Evolutionary conservation across 2,329 filamentous ascomycete genomes (phyloP).

Genomic region (Zymoseptoria ardabiliae): DNA sequence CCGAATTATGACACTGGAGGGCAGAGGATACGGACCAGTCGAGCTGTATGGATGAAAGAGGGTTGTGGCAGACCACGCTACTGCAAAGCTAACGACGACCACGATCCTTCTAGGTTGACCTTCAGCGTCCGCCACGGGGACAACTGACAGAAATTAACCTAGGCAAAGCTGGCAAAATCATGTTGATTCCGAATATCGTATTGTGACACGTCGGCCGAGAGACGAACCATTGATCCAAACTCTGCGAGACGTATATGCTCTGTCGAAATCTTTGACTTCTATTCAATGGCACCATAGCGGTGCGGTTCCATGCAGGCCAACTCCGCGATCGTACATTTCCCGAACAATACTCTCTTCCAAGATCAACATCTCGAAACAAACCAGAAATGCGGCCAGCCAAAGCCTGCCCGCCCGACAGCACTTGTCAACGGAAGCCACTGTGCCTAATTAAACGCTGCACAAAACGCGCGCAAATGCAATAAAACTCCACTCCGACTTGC

Average conservation of each 20-base stretch:
- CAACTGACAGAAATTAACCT: too few relatives aligned
- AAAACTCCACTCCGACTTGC: not conserved
- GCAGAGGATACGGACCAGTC: too few relatives aligned
- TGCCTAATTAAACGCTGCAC: constrained; percentile 3
- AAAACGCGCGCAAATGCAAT: constrained; percentile 1
- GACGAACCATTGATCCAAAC: too few relatives aligned
- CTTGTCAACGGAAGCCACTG: not conserved
- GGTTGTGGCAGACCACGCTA: not conserved
- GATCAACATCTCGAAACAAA: not conserved
- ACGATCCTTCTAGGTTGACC: not conserved
- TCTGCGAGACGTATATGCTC: not conserved
- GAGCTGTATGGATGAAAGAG: too few relatives aligned
- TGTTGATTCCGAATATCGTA: too few relatives aligned
- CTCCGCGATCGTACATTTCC: not conserved
- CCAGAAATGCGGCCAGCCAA: not conserved
- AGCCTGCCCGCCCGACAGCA: not conserved
- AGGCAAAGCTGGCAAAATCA: too few relatives aligned
- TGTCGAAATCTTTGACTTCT: not conserved
- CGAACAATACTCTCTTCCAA: not conserved
- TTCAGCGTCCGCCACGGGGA: too few relatives aligned
- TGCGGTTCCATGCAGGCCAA: not conserved
- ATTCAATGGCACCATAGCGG: not conserved
- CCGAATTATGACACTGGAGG: too few relatives aligned
- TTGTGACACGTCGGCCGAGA: too few relatives aligned
- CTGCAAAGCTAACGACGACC: not conserved